These are phyloP conservation scores for Aspergillus aculeatus DNA, from an alignment of 2,329 filamentous ascomycete species.

Conservation along the genomic window DNA sequence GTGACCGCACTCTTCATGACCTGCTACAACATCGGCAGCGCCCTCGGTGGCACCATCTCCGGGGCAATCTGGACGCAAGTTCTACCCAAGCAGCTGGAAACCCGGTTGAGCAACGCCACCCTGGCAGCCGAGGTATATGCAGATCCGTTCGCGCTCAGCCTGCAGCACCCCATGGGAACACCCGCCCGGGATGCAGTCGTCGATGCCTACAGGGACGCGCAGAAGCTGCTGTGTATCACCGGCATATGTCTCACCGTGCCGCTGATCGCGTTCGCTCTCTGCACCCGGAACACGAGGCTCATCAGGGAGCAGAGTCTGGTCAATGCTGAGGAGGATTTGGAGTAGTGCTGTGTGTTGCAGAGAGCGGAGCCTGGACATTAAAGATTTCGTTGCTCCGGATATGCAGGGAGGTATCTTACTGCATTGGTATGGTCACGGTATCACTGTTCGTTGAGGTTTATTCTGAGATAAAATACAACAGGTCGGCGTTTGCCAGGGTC, in stretches of 20 bases:
- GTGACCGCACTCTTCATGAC: constrained; percentile 64
- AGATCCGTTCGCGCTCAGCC: constrained; percentile 41
- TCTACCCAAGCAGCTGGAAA: constrained; percentile 49
- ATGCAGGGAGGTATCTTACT: no score
- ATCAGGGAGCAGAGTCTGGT: constrained; percentile 48
- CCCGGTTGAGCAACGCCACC: constrained; percentile 39
- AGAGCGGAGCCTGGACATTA: no score
- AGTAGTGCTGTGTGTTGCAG: background rate
- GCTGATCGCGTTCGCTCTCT: constrained; percentile 47
- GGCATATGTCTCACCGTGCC: constrained; percentile 51
- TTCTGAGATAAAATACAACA: no score
- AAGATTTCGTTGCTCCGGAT: no score
- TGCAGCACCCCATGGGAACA: constrained; percentile 46
- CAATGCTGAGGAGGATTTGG: constrained; percentile 32
- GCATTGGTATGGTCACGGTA: no score
- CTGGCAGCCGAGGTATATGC: constrained; percentile 44
- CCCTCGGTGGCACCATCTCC: constrained; percentile 60
- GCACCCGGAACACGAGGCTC: constrained; percentile 48
- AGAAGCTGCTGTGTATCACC: constrained; percentile 51
- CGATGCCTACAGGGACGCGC: constrained; percentile 46
- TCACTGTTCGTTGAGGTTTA: no score
- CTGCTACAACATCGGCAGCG: constrained; percentile 62
- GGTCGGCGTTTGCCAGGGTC: no score
- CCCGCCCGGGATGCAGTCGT: constrained; percentile 45
- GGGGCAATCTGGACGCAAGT: constrained; percentile 63